Evolutionary conservation across 306 rosid genomes (phyloP).

Genomic region (Astragalus glycyphyllos): DNA sequence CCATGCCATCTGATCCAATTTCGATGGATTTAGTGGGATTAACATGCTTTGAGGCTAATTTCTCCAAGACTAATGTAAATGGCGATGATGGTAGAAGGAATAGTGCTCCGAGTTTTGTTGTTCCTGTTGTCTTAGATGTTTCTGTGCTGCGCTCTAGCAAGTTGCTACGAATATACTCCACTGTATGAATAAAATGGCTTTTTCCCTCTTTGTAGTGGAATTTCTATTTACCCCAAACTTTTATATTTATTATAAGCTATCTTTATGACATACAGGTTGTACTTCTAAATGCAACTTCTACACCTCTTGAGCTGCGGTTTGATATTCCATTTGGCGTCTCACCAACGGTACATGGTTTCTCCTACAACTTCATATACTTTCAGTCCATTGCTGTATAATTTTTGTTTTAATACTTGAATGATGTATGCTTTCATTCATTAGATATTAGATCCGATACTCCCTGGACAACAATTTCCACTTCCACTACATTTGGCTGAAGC

Average conservation of each 20-base stretch:
- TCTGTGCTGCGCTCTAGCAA: conserved; percentile 85
- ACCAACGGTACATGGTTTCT: conserved; percentile 69
- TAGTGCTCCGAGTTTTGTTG: conserved; percentile 59
- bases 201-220: conserved; percentile 29
- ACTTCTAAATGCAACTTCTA: conserved; percentile 77
- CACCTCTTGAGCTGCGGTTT: conserved; percentile 87
- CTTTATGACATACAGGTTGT: conserved; percentile 68
- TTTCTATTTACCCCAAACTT: conserved; percentile 25
- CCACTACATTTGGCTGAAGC: conserved; percentile 97
- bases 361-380: conserved; percentile 10
- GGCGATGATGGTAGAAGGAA: conserved; percentile 45
- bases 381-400: background rate
- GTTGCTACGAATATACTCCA: conserved; percentile 83
- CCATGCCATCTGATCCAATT: conserved; percentile 73
- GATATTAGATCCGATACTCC: conserved; percentile 88
- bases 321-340: conserved; percentile 93
- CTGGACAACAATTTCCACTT: conserved; percentile 90
- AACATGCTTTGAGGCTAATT: conserved; percentile 87
- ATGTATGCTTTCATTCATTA: conserved; percentile 46
- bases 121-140: conserved; percentile 94
- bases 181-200: conserved; percentile 62
- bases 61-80: conserved; percentile 62
- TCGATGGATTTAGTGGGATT: conserved; percentile 96
- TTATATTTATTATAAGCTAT: conserved; percentile 16
- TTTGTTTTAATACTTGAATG: conserved; percentile 26